Conservation (phyloP, 2,329 filamentous ascomycete genomes). For the Camptophora hylomeconis region DNA sequence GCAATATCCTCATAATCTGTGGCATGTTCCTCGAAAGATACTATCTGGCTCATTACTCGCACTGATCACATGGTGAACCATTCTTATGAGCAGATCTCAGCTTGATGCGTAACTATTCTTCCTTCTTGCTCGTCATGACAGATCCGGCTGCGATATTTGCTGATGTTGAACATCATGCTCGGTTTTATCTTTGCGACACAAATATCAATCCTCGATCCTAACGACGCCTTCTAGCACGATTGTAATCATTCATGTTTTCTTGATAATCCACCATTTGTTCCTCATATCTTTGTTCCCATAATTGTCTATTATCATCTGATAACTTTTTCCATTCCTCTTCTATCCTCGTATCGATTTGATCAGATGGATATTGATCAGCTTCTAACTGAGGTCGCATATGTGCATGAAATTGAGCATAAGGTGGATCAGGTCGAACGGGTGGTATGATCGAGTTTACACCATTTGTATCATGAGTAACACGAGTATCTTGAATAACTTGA, state of each 20-base stretch:
- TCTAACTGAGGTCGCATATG: constrained; percentile 17
- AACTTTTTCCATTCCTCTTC: constrained; percentile 15
- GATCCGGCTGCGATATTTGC: too few species aligned
- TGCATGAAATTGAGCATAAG: constrained; percentile 15
- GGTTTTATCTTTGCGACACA: too few species aligned
- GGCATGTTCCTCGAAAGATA: too few species aligned
- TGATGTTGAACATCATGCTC: too few species aligned
- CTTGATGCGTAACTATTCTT: too few species aligned
- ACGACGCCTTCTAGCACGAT: too few species aligned
- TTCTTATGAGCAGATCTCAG: too few species aligned
- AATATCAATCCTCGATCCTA: too few species aligned
- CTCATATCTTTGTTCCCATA: constrained; percentile 17
- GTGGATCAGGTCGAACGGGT: constrained; percentile 13
- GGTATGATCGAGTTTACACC: constrained; percentile 3
- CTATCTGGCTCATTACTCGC: too few species aligned
- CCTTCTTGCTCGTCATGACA: too few species aligned
- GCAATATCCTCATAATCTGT: too few species aligned
- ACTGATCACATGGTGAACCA: too few species aligned
- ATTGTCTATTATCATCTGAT: constrained; percentile 12
- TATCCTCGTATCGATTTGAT: constrained; percentile 14
- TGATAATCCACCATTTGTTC: constrained; percentile 17
- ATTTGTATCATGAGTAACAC: constrained; percentile 1
- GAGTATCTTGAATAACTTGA: constrained; percentile 5
- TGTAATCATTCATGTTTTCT: constrained; percentile 13
- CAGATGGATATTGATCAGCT: constrained; percentile 13